Evolutionary conservation across 345 rosid genomes (phyloP).

Genomic region (Syzygium grande): DNA sequence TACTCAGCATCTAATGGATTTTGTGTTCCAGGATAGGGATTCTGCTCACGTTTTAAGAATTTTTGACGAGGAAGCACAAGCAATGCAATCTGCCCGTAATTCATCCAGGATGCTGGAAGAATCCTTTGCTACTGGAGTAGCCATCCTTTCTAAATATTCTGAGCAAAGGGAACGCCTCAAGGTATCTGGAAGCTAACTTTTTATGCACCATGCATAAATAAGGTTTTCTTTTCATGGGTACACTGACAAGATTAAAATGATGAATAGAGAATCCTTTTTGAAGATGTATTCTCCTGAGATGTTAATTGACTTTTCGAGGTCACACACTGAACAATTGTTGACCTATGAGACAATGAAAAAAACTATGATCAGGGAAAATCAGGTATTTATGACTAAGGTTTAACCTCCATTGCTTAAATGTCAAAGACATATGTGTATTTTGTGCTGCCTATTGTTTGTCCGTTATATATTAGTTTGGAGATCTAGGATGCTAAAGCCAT

Average conservation of each 20-base stretch:
- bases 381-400: neutral
- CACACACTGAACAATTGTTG: neutral
- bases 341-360: neutral
- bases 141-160: slow-evolving; percentile 75
- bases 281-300: neutral
- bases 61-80: slow-evolving; percentile 88
- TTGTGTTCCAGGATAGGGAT: slow-evolving; percentile 55
- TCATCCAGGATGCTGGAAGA: slow-evolving; percentile 84
- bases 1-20: neutral
- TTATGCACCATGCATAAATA: neutral
- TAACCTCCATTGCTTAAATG: neutral
- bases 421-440: neutral
- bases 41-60: slow-evolving; percentile 77
- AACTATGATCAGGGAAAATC: neutral
- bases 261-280: neutral
- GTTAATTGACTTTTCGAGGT: neutral
- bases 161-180: slow-evolving; percentile 90
- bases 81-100: slow-evolving; percentile 75
- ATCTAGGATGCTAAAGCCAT: neutral
- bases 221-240: neutral
- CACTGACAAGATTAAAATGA: neutral
- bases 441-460: neutral
- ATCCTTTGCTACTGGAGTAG: slow-evolving; percentile 67
- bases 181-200: slow-evolving; percentile 26
- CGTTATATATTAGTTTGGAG: neutral